Base-by-base conservation (phyloP, 768 basidiomycete species). In the Mycena belliarum region DNA sequence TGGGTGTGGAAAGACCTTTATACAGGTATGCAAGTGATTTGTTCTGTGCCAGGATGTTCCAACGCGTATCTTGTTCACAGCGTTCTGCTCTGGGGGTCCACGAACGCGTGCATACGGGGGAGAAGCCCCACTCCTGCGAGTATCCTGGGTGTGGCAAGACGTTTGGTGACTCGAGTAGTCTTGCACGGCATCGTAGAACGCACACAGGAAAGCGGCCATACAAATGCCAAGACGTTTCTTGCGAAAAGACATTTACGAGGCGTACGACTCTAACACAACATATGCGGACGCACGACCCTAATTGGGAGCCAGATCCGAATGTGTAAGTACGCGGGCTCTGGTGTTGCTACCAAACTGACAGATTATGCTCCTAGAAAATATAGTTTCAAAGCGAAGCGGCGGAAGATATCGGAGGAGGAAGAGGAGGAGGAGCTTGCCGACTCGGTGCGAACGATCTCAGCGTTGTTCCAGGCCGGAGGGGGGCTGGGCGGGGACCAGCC, bases 31-130 rank as follows among this genome's bases (percentile, higher is more conserved):
- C 18, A 26, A 48, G 71, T 4, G 38, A 52, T 24, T 25, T 54
- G 45, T 8, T 37, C 44, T 25, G 18, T 54, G 26, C 18, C 32
- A n/a, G 42, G 53, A 46, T 52, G 59, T 49, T 65, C 49, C 62
- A 38, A 43, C 61, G 4, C 33, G 60, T 43, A 59, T 49, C 43
- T 49, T 64, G 2, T 61, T 57, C 60, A 59, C 70, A 96, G 90
- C 86, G 91, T 52, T 95, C 93, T 20, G 93, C 93, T 25, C 76
- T 96, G 55, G 91, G 91, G 59, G 93, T 96, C 2, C 94, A 96
- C 70, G 78, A 81, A 49, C 86, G 94, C 20, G 91, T 93, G 3
- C 94, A 96, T 69, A 95, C 94, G 6, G 94, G 94, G 37, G 94
- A 96, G 75, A 91, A 93, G 66, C 94, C 94, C 11, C 94, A 96